Evolutionary conservation across 352 stramenopile species (phyloP).

Genomic region (Phytopythium vexans): DNA sequence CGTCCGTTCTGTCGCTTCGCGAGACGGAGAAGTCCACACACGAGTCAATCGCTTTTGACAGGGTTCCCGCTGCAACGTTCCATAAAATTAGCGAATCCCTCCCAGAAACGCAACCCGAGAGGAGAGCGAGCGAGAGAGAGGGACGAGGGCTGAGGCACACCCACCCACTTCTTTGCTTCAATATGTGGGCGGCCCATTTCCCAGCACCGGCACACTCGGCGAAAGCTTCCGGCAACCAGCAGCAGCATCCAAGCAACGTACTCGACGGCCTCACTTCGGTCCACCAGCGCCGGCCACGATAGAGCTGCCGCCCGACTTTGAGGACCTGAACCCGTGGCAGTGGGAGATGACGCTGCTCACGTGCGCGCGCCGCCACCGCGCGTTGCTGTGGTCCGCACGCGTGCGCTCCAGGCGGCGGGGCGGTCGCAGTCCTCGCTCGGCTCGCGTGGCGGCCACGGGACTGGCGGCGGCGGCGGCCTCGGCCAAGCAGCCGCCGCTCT

Average conservation of each 20-base stretch:
- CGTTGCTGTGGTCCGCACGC: constrained; percentile 39
- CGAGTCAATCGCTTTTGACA: neutral
- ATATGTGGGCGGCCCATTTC: neutral
- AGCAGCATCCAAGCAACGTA: too few relatives aligned
- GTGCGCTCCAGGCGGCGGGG: constrained; percentile 10
- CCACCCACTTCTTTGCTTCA: neutral
- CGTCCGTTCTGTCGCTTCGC: too few relatives aligned
- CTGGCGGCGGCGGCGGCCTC: constrained; percentile 2
- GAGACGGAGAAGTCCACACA: neutral
- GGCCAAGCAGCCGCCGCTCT: constrained; percentile 6
- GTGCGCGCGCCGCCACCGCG: constrained; percentile 47
- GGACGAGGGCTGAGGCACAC: too few relatives aligned
- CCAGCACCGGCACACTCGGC: too few relatives aligned
- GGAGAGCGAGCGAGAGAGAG: neutral
- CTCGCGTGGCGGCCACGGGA: constrained; percentile 8
- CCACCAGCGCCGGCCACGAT: constrained; percentile 13
- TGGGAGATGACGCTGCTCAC: constrained; percentile 64
- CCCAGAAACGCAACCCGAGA: constrained; percentile 1
- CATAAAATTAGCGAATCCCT: constrained; percentile 3
- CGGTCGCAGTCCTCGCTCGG: constrained; percentile 4
- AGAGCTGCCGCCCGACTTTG: constrained; percentile 26
- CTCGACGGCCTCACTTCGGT: neutral
- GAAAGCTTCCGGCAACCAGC: too few relatives aligned
- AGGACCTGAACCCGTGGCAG: constrained; percentile 35
- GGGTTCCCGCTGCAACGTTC: constrained; percentile 1